Base-by-base conservation (phyloP, 1,284 basidiomycete species). In the Fomitopsis betulina region DNA sequence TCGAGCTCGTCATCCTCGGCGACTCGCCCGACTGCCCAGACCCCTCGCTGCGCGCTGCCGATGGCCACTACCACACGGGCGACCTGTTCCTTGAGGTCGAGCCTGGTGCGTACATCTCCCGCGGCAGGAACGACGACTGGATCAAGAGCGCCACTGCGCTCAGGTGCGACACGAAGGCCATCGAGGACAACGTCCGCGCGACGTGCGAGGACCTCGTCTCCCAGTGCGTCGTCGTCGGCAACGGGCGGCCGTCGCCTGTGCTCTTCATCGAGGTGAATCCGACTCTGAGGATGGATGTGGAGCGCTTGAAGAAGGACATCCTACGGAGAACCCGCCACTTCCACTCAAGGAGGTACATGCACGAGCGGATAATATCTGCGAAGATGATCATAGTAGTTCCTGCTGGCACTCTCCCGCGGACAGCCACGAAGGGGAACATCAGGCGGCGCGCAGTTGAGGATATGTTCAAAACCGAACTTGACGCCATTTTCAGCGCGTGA, bases 81-180 rank as follows among this genome's bases (percentile, higher is more conserved):
- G 87, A 89, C 68, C 73, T 89, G 25, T 89, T 89, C 75, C 77
- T 82, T 63, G 81, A 86, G 67, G 75, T 78, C 40, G 59, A 72
- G 10, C 75, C 80, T 0, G 84, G 84, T 0, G 73, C 71, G 60
- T 89, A 84, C 69, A 65, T 80, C 32, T 84, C 79, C 66, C 79
- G 84, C 51, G 87, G 87, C 21, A 78, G 87, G 45, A 81, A 87
- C 59, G 87, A 89, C 62, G 87, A 89, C 70, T 89, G 87, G 87
- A 89, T 89, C 69, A 89, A 89, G 73, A 85, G 83, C 53, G 81
- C 86, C 65, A 87, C 80, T 67, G 83, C 85, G 65, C 73, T 89
- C 58, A 79, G 86, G 35, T 87, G 87, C 63, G 86, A 89, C 66
- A 88, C 87, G 53, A 86, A 83, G 77, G 79, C 87, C 25, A 88